These are phyloP conservation scores for Claviceps sorghi DNA, from an alignment of 2,329 filamentous ascomycete genomes.

Conservation along the genomic window DNA sequence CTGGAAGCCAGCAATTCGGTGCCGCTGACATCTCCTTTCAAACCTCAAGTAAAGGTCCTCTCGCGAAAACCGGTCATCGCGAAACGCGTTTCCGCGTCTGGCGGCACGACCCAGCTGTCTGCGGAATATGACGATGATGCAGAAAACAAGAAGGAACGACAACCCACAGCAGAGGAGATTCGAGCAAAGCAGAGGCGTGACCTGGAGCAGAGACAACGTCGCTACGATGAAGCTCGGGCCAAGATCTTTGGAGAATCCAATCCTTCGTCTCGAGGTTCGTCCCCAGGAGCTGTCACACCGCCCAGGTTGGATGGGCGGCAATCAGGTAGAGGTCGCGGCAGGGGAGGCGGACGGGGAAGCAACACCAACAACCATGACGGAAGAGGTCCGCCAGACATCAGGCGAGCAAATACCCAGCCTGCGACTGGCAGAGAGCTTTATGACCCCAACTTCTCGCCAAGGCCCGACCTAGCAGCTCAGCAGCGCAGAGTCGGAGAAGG, in stretches of 20 bases:
- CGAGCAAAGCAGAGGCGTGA: constrained; percentile 64
- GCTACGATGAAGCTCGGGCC: constrained; percentile 78
- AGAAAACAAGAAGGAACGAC: constrained; percentile 47
- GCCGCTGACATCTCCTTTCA: constrained; percentile 53
- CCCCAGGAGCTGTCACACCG: constrained; percentile 45
- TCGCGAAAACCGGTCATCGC: constrained; percentile 63
- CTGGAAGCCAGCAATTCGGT: constrained; percentile 49
- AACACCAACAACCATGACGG: constrained; percentile 7
- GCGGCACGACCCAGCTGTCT: constrained; percentile 29
- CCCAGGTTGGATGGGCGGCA: constrained; percentile 27
- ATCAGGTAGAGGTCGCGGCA: constrained; percentile 29
- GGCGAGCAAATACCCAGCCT: constrained; percentile 12
- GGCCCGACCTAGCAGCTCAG: constrained; percentile 38
- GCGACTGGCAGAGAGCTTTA: constrained; percentile 48
- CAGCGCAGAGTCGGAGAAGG: constrained; percentile 25
- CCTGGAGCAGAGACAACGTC: constrained; percentile 75
- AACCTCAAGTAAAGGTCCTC: constrained; percentile 69
- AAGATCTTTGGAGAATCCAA: constrained; percentile 63
- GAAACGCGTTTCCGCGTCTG: constrained; percentile 37
- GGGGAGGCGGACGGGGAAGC: constrained; percentile 21
- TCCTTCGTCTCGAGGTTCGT: constrained; percentile 42
- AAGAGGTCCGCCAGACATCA: constrained; percentile 6
- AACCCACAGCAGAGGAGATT: constrained; percentile 60
- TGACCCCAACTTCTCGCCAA: constrained; percentile 59
- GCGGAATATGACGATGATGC: constrained; percentile 44